Evolutionary conservation across 2,329 filamentous ascomycete species (phyloP).

Genomic region (Dactylellina leptospora): DNA sequence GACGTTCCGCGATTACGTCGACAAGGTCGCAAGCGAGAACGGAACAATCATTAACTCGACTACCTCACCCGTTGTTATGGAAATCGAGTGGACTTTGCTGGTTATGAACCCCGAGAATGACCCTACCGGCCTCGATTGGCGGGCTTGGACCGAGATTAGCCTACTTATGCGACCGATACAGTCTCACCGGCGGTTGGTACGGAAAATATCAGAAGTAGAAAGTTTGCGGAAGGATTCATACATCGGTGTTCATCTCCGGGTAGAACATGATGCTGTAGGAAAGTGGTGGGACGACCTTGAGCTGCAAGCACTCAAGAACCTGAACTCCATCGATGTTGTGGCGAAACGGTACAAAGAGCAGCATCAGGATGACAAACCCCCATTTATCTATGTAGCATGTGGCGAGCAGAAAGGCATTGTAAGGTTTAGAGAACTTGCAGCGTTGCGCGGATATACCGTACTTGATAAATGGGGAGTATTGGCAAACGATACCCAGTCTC

Average conservation of each 20-base stretch:
- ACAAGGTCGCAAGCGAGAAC: conserved; percentile 23
- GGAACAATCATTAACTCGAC: conserved; percentile 8
- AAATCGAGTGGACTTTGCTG: conserved; percentile 27
- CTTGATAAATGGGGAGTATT: conserved; percentile 40
- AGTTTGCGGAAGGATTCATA: conserved; percentile 24
- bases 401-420: conserved; percentile 20
- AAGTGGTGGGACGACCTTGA: conserved; percentile 41
- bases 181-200: conserved; percentile 26
- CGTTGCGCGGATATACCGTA: conserved; percentile 29
- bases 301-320: conserved; percentile 25
- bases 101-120: conserved; percentile 36
- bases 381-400: conserved; percentile 30
- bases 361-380: conserved; percentile 7
- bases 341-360: conserved; percentile 25
- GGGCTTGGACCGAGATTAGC: conserved; percentile 29
- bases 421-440: conserved; percentile 32
- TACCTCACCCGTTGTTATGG: conserved; percentile 15
- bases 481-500: conserved; percentile 28
- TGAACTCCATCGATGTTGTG: conserved; percentile 35
- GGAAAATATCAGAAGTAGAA: conserved; percentile 23
- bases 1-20: conserved; percentile 27
- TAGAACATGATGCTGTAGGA: conserved; percentile 29
- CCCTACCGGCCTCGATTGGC: conserved; percentile 36
- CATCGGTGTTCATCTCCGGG: conserved; percentile 38
- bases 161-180: conserved; percentile 36